A percentile compares a stretch with the other conserved stretches of the same genome.
Conservation (phyloP, 345 rosid species). For the Barbarea vulgaris region DNA sequence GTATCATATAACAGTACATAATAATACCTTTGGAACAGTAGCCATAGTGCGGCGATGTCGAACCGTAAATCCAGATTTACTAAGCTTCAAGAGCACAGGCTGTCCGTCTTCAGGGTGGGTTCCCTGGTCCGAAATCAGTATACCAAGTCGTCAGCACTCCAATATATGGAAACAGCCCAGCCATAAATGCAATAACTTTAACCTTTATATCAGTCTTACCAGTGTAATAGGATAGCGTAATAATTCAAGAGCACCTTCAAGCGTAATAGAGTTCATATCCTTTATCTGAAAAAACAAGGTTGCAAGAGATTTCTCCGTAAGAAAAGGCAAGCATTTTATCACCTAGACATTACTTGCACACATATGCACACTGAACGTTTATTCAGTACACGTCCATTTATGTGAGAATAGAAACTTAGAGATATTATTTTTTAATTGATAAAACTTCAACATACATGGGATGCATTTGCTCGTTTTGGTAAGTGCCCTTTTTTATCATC, state of each 20-base stretch:
- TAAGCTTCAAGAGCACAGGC: conserved; percentile 67
- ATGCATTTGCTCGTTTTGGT: conserved; percentile 76
- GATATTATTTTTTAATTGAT: not conserved
- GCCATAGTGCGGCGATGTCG: conserved; percentile 76
- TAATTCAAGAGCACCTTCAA: conserved; percentile 79
- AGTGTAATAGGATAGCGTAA: conserved; percentile 74
- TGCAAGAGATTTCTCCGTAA: conserved; percentile 18
- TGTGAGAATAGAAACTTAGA: conserved; percentile 19
- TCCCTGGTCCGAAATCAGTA: conserved; percentile 57
- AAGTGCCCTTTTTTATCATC: conserved; percentile 73
- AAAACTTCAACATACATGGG: conserved; percentile 61
- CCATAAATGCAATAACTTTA: conserved; percentile 20
- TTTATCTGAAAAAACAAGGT: conserved; percentile 55
- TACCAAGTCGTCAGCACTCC: conserved; percentile 14
- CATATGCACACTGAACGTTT: conserved; percentile 5
- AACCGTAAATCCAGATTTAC: conserved; percentile 67
- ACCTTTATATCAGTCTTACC: conserved; percentile 51
- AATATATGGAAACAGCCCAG: conserved; percentile 22
- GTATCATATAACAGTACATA: not conserved
- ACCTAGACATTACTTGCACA: conserved; percentile 7
- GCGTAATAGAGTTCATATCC: conserved; percentile 61
- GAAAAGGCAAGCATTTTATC: not conserved
- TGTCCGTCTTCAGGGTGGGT: conserved; percentile 82
- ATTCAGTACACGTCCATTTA: conserved; percentile 12
- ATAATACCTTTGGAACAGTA: conserved; percentile 82